Evolutionary conservation across 2,329 filamentous ascomycete genomes (phyloP).

Genomic region (Alternaria conjuncta): DNA sequence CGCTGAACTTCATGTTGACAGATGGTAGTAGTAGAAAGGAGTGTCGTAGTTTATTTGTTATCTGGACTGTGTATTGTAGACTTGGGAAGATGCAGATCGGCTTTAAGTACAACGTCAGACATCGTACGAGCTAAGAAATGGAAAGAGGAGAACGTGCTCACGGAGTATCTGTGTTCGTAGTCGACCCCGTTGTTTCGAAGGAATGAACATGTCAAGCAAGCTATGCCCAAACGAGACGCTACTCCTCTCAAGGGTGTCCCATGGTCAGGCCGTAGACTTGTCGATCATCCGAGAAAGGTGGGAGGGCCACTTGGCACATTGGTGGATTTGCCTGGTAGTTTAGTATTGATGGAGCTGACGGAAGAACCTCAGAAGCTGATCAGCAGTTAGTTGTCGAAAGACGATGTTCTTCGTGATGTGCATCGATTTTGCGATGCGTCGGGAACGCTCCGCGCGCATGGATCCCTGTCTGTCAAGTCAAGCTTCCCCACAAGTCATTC

Average conservation of each 20-base stretch:
- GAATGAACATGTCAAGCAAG: constrained; percentile 7
- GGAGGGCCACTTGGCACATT: constrained; percentile 12
- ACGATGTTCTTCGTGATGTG: not conserved
- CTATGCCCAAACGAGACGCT: constrained; percentile 8
- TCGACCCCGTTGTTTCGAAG: constrained; percentile 6
- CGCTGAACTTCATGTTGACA: constrained; percentile 39
- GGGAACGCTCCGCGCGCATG: constrained; percentile 10
- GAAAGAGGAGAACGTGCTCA: constrained; percentile 13
- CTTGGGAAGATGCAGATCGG: not conserved
- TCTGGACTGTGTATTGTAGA: not conserved
- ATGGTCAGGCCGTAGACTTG: not conserved
- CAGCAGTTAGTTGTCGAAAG: not conserved
- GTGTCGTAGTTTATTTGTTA: not conserved
- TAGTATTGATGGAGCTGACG: constrained; percentile 11
- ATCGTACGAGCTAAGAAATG: constrained; percentile 2
- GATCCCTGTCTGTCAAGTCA: not conserved
- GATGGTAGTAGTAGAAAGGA: not conserved
- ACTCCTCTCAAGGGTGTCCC: constrained; percentile 3
- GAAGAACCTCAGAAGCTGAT: constrained; percentile 7
- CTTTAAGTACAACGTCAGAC: constrained; percentile 21
- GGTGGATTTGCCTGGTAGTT: constrained; percentile 13
- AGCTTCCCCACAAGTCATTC: constrained; percentile 16
- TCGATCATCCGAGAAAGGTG: not conserved
- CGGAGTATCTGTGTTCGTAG: constrained; percentile 8
- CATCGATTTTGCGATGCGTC: not conserved